Base-by-base conservation (phyloP, 2,329 filamentous ascomycete genomes). In the Cladorrhinum sp. region DNA sequence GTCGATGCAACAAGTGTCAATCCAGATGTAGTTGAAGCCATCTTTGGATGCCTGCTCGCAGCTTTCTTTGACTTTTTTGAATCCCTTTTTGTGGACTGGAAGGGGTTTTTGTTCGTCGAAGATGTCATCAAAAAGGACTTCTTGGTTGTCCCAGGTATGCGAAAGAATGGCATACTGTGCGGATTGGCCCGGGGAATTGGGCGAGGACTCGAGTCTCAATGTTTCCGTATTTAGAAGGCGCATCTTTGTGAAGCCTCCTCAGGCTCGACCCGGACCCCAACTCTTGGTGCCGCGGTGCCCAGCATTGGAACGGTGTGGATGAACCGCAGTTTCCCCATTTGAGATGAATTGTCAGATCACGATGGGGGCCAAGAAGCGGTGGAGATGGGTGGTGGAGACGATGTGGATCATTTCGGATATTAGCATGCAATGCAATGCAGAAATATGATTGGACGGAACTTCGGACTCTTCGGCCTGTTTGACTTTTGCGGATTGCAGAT, bases 1-100 rank as follows among this genome's bases (percentile, higher is more conserved):
- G 60, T 71, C 66, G 46, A 71, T 71, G 59, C 69, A 71, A 52
- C 65, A 69, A 0, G 69, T 71, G 42, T 70, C 69, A 10, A 67
- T 55, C 69, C 69, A 70, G 10, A 63, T 58, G 55, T 69, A 67
- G 9, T 54, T 30, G 49, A 30, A 59, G 2, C 51, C 51, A 49
- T 50, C 51, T 23, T 33, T 23, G 23, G 24, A 4, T 2, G 57
- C 57, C 12, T 42, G 57, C 26, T 39, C 36, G 14, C 51, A 59
- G 24, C 51, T 59, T 2, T n/a, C 24, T 2, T 20, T 33, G 51
- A 59, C 51, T 26, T 59, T 59, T 5, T n/a, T 2, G 9, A 24
- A 59, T 36, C 57, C 51, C 3, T 55, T 59, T 18, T 59, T 59
- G n/a, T 30, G 20, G 18, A 16, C 1, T 4, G 51, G 51, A 1